These are phyloP conservation scores for Heliamphora pulchella DNA, from an alignment of 179 eudicot genomes.

Conservation along the genomic window DNA sequence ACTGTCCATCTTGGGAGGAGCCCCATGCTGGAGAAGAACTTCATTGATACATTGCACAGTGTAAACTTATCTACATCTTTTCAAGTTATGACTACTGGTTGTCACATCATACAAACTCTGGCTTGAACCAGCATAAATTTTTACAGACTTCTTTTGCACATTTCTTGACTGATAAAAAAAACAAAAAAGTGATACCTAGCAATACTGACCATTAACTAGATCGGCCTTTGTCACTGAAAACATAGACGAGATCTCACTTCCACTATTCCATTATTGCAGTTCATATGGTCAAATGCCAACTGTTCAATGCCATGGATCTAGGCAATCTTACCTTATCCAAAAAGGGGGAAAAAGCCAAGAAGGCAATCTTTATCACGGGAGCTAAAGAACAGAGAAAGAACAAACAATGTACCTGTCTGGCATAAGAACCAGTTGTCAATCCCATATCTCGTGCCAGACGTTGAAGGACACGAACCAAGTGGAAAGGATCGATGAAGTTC, in stretches of 20 bases:
- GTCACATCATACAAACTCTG: neutral
- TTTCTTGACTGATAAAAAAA: neutral
- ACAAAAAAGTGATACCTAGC: neutral
- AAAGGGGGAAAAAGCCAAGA: neutral
- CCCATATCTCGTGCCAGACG: conserved; percentile 95
- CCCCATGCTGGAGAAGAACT: neutral
- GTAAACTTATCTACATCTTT: neutral
- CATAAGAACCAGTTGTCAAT: conserved; percentile 46
- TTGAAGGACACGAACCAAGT: conserved; percentile 85
- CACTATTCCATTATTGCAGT: neutral
- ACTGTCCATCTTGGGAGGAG: neutral
- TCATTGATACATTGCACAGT: neutral
- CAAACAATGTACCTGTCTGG: conserved; percentile 58
- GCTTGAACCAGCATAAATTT: neutral
- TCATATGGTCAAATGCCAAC: conserved; percentile 9
- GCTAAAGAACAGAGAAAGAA: neutral
- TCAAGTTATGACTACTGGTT: neutral
- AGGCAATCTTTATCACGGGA: neutral
- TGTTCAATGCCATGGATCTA: neutral
- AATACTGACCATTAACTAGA: neutral
- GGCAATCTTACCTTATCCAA: neutral
- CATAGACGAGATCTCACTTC: neutral
- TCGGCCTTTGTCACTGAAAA: neutral
- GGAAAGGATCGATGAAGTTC: conserved; percentile 61
- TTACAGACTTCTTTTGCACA: neutral